A percentile compares a stretch with the other conserved stretches of the same genome.
These are phyloP conservation scores for Corylus heterophylla DNA, from an alignment of 306 rosid species.

Conservation along the genomic window DNA sequence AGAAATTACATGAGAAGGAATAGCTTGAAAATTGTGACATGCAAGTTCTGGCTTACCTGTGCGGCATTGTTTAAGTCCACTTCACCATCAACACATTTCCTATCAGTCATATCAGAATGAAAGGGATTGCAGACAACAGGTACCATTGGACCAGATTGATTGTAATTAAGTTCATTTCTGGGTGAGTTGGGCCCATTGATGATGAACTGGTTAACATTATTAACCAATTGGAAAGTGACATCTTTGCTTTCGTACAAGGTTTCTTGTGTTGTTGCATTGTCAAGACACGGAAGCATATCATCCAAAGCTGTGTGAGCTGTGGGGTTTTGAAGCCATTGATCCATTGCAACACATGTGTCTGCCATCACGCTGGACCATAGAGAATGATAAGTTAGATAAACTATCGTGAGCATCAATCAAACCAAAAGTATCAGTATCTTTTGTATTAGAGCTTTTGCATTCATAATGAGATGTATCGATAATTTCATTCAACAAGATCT, in stretches of 20 bases:
- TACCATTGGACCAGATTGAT: neutral
- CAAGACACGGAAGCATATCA: slow-evolving; percentile 29
- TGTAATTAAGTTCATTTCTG: neutral
- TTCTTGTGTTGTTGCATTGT: slow-evolving; percentile 31
- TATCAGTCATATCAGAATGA: neutral
- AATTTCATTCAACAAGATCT: too few relatives aligned
- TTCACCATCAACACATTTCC: neutral
- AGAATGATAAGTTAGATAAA: neutral
- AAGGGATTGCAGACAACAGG: neutral
- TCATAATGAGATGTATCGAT: neutral
- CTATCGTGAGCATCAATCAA: neutral
- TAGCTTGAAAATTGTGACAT: neutral
- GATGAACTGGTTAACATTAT: neutral
- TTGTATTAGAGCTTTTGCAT: neutral
- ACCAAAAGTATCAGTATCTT: neutral
- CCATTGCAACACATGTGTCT: slow-evolving; percentile 1
- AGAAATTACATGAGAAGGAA: neutral
- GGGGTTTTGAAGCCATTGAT: slow-evolving; percentile 17
- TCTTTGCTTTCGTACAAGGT: slow-evolving; percentile 10
- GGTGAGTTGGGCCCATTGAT: neutral
- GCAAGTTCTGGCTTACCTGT: neutral
- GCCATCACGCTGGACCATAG: neutral
- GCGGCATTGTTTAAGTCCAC: neutral
- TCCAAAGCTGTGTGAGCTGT: slow-evolving; percentile 25
- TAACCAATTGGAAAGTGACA: slow-evolving; percentile 4